Evolutionary conservation across 2,329 filamentous ascomycete genomes (phyloP), one percentile per base, ranked within the genome.

Genomic region (Sarocladium brachiariae): DNA sequence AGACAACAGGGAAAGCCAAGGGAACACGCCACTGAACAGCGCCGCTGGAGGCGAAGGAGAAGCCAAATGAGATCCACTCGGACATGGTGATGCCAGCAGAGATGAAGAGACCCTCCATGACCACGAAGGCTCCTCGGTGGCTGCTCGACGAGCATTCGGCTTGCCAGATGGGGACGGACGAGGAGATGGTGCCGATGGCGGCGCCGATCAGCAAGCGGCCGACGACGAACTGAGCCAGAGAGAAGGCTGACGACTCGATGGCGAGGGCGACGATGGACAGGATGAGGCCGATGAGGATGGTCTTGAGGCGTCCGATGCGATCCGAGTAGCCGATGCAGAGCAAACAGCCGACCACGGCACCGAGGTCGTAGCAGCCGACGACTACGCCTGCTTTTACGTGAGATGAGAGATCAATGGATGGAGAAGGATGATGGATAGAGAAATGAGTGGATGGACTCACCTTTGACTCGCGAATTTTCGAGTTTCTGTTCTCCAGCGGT

Each of bases 1-100:
- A 72, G 38, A 74, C 38, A 13, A 72, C 61, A 53, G 76, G 71
- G 53, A 76, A 67, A 2, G 70, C 71, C 2, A 76, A 57, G 31
- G 73, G 65, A 54, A 74, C 69, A 31, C 73, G 61, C 71, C 72
- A 74, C 51, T 68, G 59, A 43, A 68, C 52, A 31, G 59, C 27
- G 25, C 65, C 56, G n/a, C n/a, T n/a, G 18, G 63, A 51, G 23
- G 66, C 63, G 51, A 64, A 65, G 3, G 67, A 70, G 16, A 71
- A 53, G 8, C 63, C 69, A 39, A 65, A 70, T 43, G 61, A 68
- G 34, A 70, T 61, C 69, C 67, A 72, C 53, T 71, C 68, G 8
- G 58, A 62, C 2, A 64, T 47, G 39, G 60, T 56, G 31, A 67
- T 63, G 25, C 64, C 67, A 11, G 57, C 55, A 34, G 63, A 62